Percentiles rank a stretch among this genome's conserved stretches.
Evolutionary conservation across 768 basidiomycete species (phyloP).

Genomic region (Pulveroboletus sp.): DNA sequence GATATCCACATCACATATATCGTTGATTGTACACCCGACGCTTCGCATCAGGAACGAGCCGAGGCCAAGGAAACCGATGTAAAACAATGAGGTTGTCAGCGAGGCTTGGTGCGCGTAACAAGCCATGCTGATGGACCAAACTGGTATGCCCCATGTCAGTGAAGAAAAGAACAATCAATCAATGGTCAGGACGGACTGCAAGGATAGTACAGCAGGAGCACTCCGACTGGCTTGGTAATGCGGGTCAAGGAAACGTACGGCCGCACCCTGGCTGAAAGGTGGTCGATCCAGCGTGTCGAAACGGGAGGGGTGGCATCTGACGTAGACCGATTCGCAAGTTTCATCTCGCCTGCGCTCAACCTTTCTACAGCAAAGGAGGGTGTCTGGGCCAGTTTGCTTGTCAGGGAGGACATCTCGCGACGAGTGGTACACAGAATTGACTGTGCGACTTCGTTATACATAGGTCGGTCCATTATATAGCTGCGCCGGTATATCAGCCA

Average conservation of each 20-base stretch:
- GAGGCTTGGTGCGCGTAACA: conserved; percentile 75
- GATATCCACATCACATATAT: conserved; percentile 94
- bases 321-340: too few species aligned
- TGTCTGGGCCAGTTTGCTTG: too few species aligned
- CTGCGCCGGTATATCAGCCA: too few species aligned
- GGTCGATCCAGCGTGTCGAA: conserved; percentile 61
- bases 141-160: conserved; percentile 37
- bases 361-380: too few species aligned
- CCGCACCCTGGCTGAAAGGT: conserved; percentile 49
- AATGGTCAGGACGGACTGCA: conserved; percentile 69
- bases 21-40: conserved; percentile 98
- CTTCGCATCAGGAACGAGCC: conserved; percentile 96
- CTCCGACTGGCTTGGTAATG: conserved; percentile 95
- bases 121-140: conserved; percentile 98
- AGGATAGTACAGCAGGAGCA: conserved; percentile 86
- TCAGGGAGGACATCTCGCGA: too few species aligned
- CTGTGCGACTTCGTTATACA: too few species aligned
- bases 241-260: conserved; percentile 88
- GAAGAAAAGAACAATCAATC: background rate
- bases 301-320: conserved; percentile 18
- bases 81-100: conserved; percentile 63
- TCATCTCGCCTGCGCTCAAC: too few species aligned
- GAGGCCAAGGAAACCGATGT: conserved; percentile 77
- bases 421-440: too few species aligned
- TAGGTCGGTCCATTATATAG: too few species aligned